Evolutionary conservation across 163 green algal genomes (phyloP), one percentile per base, ranked within the genome.

Genomic region (Coccomyxa subellipsoidea): DNA sequence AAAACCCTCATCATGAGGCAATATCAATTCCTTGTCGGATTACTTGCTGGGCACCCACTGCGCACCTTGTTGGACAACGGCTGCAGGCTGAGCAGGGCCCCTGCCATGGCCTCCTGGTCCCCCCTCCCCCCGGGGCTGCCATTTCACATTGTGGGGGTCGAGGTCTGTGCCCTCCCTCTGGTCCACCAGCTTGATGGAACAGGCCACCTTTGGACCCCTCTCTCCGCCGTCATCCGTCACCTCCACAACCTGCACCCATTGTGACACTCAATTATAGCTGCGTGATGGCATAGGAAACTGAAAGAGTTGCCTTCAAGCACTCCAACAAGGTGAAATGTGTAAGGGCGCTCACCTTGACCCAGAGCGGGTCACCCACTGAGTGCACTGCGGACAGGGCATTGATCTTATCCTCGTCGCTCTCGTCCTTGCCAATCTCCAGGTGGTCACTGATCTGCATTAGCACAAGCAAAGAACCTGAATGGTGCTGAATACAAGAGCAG

Each of bases 161-260:
- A 95, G 84, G 80, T 97, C 93, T 4, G 47, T 82, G 15, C 93
- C 93, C 47, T 83, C 86, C n/a, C 86, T 78, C 86, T 96, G 93
- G 73, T 88, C 85, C 2, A 95, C 91, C 0, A 77, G 71, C 38
- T 80, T 81, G 38, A 88, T 84, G 77, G 77, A 80, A 59, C 85
- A 86, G 69, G 83, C 78, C 54, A 86, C 82, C 76, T 89, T 89
- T 53, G 79, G 70, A 35, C 81, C 53, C 2, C 69, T 83, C 32
- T 93, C 91, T 7, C 85, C 81, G 7, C 76, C 69, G 23, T 95
- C 83, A 73, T 94, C 90, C 54, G 86, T 79, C 0, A 96, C 76
- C 82, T 96, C 94, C 15, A 95, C 90, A 69, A 94, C 88, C 85
- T 92, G 80, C 77, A 54, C 0, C n/a, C n/a, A n/a, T n/a, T n/a